Evolutionary conservation across 2,329 filamentous ascomycete genomes (phyloP).

Genomic region (Phialemoniopsis sp.): DNA sequence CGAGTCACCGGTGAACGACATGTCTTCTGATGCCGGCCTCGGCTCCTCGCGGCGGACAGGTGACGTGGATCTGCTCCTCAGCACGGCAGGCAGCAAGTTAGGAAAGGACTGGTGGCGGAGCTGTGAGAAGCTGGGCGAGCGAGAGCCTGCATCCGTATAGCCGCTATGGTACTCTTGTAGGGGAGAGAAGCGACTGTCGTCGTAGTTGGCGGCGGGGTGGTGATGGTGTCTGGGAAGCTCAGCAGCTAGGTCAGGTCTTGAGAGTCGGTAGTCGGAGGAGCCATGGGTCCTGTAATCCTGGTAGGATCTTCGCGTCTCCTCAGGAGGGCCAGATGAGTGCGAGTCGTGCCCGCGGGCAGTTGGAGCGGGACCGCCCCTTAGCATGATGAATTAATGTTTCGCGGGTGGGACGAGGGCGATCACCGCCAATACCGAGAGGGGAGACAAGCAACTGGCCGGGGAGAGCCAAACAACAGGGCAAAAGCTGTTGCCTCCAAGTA

Average conservation of each 20-base stretch:
- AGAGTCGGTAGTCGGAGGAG: background rate
- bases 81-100: slow-evolving; percentile 22
- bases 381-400: slow-evolving; percentile 33
- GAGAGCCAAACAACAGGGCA: too few relatives aligned
- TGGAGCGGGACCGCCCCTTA: slow-evolving; percentile 21
- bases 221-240: slow-evolving; percentile 3
- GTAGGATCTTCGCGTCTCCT: slow-evolving; percentile 10
- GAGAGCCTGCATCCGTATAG: slow-evolving; percentile 16
- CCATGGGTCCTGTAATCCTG: too few relatives aligned
- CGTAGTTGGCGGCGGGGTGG: slow-evolving; percentile 10
- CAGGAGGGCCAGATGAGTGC: slow-evolving; percentile 9
- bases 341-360: background rate
- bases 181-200: slow-evolving; percentile 12
- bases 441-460: too few relatives aligned
- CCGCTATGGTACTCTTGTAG: slow-evolving; percentile 27
- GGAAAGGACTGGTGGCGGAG: slow-evolving; percentile 29
- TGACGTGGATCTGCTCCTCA: slow-evolving; percentile 21
- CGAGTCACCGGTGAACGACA: slow-evolving; percentile 38
- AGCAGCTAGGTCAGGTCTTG: background rate
- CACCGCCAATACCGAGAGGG: too few relatives aligned
- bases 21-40: slow-evolving; percentile 21
- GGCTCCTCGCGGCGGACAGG: slow-evolving; percentile 17
- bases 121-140: slow-evolving; percentile 14
- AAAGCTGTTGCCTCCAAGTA: too few relatives aligned
- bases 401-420: slow-evolving; percentile 15